Percentiles rank a stretch among this genome's conserved stretches.
phyloP scores from a whole-genome alignment of 805 yeast species.

The Candida tibetensis region DNA sequence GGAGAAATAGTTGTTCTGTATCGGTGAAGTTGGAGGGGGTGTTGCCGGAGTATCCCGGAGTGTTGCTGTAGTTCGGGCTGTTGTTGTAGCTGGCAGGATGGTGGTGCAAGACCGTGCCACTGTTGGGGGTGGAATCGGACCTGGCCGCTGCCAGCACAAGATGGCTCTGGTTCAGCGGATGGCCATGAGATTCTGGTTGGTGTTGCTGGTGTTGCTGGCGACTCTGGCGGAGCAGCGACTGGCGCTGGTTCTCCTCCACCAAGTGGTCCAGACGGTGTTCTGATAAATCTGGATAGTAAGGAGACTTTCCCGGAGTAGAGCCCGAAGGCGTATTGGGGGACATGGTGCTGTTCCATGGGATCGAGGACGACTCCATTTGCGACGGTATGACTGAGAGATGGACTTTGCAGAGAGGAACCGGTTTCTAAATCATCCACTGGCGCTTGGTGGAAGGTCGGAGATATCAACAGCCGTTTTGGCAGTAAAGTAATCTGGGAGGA shows the following conservation, averaged over 20 bases:
- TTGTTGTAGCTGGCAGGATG: conserved; percentile 1
- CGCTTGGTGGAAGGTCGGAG: no score
- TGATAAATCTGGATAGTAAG: conserved; percentile 6
- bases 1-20: conserved; percentile 24
- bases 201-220: not conserved
- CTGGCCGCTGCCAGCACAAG: no score
- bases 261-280: conserved; percentile 1
- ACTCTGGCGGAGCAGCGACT: not conserved
- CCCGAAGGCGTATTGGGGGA: conserved; percentile 8
- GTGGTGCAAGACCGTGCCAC: not conserved
- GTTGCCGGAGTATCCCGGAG: not conserved
- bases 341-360: conserved; percentile 5
- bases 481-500: no score
- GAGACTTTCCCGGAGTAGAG: conserved; percentile 10
- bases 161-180: no score
- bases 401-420: no score
- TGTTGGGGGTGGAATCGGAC: not conserved
- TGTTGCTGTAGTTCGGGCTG: conserved; percentile 3
- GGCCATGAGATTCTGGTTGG: not conserved
- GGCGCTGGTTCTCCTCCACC: not conserved
- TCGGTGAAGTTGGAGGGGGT: conserved; percentile 18
- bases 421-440: no score
- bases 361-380: conserved; percentile 8
- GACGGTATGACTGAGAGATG: no score
- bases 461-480: no score